Percentiles rank a stretch among this genome's conserved stretches.
These are phyloP conservation scores for Rauvolfia tetraphylla DNA, from an alignment of 257 asterid genomes.

Conservation along the genomic window DNA sequence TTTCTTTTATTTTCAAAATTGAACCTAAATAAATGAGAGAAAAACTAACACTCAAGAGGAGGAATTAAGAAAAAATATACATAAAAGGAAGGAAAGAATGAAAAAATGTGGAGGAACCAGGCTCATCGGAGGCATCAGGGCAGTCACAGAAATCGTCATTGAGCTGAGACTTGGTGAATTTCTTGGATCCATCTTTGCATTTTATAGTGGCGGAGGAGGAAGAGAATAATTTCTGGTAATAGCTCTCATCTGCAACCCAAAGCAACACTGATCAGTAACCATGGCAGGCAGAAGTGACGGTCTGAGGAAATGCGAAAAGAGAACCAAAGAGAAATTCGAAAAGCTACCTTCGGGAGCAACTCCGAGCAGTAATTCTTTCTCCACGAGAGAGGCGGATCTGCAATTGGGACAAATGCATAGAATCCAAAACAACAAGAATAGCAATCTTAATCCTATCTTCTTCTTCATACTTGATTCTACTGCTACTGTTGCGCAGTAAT, in stretches of 20 bases:
- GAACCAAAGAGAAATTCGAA: not conserved
- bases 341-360: conserved; percentile 62
- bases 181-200: conserved; percentile 83
- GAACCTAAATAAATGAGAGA: not conserved
- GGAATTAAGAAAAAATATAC: not conserved
- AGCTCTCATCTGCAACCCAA: conserved; percentile 58
- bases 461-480: conserved; percentile 1
- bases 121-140: conserved; percentile 94
- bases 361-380: conserved; percentile 41
- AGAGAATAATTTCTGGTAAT: conserved; percentile 43
- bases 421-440: conserved; percentile 17
- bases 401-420: conserved; percentile 26
- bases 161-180: conserved; percentile 61
- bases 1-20: no score
- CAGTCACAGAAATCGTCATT: conserved; percentile 97
- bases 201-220: conserved; percentile 48
- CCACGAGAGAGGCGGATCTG: conserved; percentile 40
- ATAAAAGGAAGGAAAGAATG: not conserved
- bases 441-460: not conserved
- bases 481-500: not conserved
- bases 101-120: conserved; percentile 46
- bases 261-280: not conserved
- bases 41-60: not conserved
- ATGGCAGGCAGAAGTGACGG: not conserved
- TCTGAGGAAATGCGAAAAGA: not conserved